Evolutionary conservation across 2,329 filamentous ascomycete species (phyloP).

Genomic region (Rachicladosporium sp.): DNA sequence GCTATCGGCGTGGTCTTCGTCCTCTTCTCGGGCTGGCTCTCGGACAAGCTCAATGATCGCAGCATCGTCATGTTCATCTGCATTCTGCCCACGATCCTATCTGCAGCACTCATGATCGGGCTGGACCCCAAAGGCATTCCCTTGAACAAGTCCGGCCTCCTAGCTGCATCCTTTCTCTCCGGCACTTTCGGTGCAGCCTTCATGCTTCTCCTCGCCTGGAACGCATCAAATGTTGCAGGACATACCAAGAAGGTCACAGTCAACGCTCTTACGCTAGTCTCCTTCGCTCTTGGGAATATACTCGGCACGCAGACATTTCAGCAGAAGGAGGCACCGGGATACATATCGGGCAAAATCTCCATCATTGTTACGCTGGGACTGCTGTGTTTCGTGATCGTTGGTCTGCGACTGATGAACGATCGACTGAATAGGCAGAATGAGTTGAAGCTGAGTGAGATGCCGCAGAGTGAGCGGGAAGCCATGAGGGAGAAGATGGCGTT

Average conservation of each 20-base stretch:
- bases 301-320: slow-evolving; percentile 48
- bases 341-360: slow-evolving; percentile 51
- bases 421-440: slow-evolving; percentile 16
- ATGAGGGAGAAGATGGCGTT: slow-evolving; percentile 17
- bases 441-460: slow-evolving; percentile 16
- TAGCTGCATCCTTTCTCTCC: slow-evolving; percentile 53
- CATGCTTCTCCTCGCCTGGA: slow-evolving; percentile 50
- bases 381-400: slow-evolving; percentile 27
- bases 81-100: slow-evolving; percentile 52
- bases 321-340: slow-evolving; percentile 44
- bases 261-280: slow-evolving; percentile 41
- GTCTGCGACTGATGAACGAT: slow-evolving; percentile 15
- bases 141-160: slow-evolving; percentile 42
- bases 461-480: slow-evolving; percentile 9
- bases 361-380: slow-evolving; percentile 47
- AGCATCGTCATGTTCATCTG: slow-evolving; percentile 43
- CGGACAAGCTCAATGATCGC: slow-evolving; percentile 44
- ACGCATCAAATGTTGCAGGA: slow-evolving; percentile 49
- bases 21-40: slow-evolving; percentile 43
- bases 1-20: slow-evolving; percentile 51
- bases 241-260: slow-evolving; percentile 50
- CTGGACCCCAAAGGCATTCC: slow-evolving; percentile 22
- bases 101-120: slow-evolving; percentile 46
- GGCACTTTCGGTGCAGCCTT: slow-evolving; percentile 49
- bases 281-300: slow-evolving; percentile 40